Evolutionary conservation across 768 basidiomycete species (phyloP).

Genomic region (Candolleomyces efflorescens): DNA sequence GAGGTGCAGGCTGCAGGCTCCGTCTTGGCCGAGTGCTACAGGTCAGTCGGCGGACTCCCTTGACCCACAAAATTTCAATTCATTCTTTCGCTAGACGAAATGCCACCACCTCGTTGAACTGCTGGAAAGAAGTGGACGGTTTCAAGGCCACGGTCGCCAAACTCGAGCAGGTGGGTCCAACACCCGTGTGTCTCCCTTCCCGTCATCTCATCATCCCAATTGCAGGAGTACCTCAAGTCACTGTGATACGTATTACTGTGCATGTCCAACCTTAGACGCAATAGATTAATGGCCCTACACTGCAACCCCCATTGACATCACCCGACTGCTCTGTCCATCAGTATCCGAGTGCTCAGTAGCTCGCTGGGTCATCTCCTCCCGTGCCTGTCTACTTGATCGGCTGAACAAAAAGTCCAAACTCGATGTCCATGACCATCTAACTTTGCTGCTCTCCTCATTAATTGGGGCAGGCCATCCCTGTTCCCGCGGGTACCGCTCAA

Average conservation of each 20-base stretch:
- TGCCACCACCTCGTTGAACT: conserved; percentile 56
- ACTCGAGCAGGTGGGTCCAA: conserved; percentile 57
- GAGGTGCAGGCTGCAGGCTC: conserved; percentile 53
- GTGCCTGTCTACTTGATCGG: background rate
- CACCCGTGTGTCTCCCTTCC: background rate
- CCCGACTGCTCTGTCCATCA: conserved; percentile 3
- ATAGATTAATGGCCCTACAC: background rate
- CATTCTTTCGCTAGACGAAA: conserved; percentile 37
- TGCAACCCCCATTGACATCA: conserved; percentile 9
- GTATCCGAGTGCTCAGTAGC: background rate
- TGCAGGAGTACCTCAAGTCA: conserved; percentile 62
- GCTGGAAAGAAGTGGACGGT: conserved; percentile 64
- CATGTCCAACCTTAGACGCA: background rate
- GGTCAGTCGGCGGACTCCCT: conserved; percentile 40
- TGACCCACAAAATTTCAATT: conserved; percentile 2
- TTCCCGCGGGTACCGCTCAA: conserved; percentile 15
- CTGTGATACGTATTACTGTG: conserved; percentile 32
- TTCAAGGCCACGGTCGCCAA: conserved; percentile 68
- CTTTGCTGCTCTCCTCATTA: conserved; percentile 10
- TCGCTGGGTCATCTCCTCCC: background rate
- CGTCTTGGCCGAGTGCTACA: conserved; percentile 72
- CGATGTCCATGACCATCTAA: conserved; percentile 14
- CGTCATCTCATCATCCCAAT: conserved; percentile 6
- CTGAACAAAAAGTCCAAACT: conserved; percentile 10
- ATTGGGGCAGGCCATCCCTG: conserved; percentile 1